A percentile compares a stretch with the other conserved stretches of the same genome.
These are phyloP conservation scores for Metschnikowia lachancei DNA, from an alignment of 805 yeast genomes.

Conservation along the genomic window DNA sequence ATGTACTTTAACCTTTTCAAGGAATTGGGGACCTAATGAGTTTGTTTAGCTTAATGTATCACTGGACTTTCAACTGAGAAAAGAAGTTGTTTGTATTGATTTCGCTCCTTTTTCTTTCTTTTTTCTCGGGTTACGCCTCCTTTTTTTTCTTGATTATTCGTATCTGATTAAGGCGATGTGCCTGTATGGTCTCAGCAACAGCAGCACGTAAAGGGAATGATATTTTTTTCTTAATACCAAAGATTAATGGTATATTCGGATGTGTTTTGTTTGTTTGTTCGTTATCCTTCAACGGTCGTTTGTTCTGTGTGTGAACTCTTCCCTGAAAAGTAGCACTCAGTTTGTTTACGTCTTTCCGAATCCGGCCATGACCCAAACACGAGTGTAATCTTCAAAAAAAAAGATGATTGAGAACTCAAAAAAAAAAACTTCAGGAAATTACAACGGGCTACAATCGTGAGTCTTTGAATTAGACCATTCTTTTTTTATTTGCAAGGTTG, in stretches of 20 bases:
- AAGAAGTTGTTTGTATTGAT: too few species aligned
- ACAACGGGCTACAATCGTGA: too few species aligned
- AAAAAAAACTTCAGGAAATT: not conserved
- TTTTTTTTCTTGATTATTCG: not conserved
- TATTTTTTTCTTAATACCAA: not conserved
- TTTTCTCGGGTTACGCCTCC: not conserved
- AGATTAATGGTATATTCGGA: too few species aligned
- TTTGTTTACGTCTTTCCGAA: slow-evolving; percentile 16
- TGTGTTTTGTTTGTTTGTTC: not conserved
- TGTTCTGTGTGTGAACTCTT: not conserved
- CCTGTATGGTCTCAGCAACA: not conserved
- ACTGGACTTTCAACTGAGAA: too few species aligned
- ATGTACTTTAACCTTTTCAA: too few species aligned
- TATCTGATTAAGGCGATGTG: not conserved
- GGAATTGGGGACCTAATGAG: too few species aligned
- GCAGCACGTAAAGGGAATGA: not conserved
- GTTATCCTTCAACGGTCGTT: not conserved
- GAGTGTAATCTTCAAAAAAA: not conserved
- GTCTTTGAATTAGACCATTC: too few species aligned
- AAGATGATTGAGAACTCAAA: not conserved
- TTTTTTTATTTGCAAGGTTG: too few species aligned
- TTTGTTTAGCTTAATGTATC: too few species aligned
- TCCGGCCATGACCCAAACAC: slow-evolving; percentile 6
- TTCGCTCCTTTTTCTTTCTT: not conserved
- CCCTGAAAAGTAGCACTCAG: not conserved